These are phyloP conservation scores for Penicillium crustosum DNA, from an alignment of 2,329 filamentous ascomycete species.

Conservation along the genomic window DNA sequence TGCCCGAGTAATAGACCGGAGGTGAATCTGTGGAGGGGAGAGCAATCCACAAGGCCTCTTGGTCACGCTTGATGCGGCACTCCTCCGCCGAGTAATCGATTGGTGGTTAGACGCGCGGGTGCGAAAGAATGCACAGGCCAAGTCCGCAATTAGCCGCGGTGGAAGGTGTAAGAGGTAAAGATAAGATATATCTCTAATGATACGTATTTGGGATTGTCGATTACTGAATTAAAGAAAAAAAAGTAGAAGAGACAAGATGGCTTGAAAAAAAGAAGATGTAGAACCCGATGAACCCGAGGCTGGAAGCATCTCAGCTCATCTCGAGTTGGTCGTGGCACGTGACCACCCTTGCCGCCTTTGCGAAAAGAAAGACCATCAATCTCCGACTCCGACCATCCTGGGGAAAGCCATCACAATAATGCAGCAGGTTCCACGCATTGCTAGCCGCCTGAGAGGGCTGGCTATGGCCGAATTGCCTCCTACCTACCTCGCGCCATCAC, in stretches of 20 bases:
- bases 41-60: slow-evolving; percentile 21
- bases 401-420: slow-evolving; percentile 31
- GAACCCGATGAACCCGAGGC: slow-evolving; percentile 1
- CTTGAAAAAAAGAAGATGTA: neutral
- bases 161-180: neutral
- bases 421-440: slow-evolving; percentile 34
- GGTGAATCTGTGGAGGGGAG: slow-evolving; percentile 18
- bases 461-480: slow-evolving; percentile 43
- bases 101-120: slow-evolving; percentile 27
- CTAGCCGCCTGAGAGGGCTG: slow-evolving; percentile 35
- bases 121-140: slow-evolving; percentile 11
- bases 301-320: neutral
- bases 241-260: neutral
- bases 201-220: neutral
- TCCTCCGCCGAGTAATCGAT: slow-evolving; percentile 31
- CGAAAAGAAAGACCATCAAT: slow-evolving; percentile 23
- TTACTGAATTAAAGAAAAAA: neutral
- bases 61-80: slow-evolving; percentile 24
- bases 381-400: slow-evolving; percentile 14
- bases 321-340: slow-evolving; percentile 20
- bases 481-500: slow-evolving; percentile 46
- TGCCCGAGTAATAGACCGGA: slow-evolving; percentile 8
- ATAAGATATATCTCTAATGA: neutral
- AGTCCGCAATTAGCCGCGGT: neutral
- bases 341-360: slow-evolving; percentile 23